These are phyloP conservation scores for Lyophyllum semitale DNA, from an alignment of 768 basidiomycete species.

Conservation along the genomic window DNA sequence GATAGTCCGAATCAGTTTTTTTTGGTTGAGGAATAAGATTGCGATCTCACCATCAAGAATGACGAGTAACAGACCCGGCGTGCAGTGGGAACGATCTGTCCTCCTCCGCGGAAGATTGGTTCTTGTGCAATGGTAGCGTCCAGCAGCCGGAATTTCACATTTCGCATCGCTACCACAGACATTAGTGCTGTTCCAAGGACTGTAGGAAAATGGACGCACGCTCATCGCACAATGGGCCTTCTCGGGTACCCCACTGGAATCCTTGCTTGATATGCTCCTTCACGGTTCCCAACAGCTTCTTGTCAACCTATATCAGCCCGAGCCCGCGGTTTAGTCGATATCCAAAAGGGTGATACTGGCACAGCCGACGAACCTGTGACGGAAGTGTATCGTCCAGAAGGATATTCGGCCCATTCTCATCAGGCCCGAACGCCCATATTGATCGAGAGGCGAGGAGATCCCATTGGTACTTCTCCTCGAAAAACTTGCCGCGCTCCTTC, in stretches of 20 bases:
- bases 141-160: constrained; percentile 95
- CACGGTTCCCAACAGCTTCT: constrained; percentile 85
- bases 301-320: constrained; percentile 68
- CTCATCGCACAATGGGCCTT: constrained; percentile 97
- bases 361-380: constrained; percentile 62
- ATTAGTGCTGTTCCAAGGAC: not conserved
- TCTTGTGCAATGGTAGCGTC: constrained; percentile 93
- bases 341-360: not conserved
- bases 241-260: constrained; percentile 98
- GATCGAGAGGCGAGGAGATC: constrained; percentile 95
- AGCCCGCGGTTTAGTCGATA: not conserved
- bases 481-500: constrained; percentile 94
- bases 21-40: constrained; percentile 6
- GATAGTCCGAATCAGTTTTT: not conserved
- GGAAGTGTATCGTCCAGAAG: constrained; percentile 95
- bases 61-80: constrained; percentile 98
- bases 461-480: constrained; percentile 98
- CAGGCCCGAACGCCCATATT: constrained; percentile 99
- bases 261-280: constrained; percentile 98
- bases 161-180: constrained; percentile 78
- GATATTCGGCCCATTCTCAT: constrained; percentile 92
- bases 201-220: constrained; percentile 61
- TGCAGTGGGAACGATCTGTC: constrained; percentile 99
- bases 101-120: constrained; percentile 96
- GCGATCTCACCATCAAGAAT: constrained; percentile 85